Evolutionary conservation across 352 stramenopile species (phyloP), one percentile per base, ranked within the genome.

Genomic region (Phytopythium ostracodes): DNA sequence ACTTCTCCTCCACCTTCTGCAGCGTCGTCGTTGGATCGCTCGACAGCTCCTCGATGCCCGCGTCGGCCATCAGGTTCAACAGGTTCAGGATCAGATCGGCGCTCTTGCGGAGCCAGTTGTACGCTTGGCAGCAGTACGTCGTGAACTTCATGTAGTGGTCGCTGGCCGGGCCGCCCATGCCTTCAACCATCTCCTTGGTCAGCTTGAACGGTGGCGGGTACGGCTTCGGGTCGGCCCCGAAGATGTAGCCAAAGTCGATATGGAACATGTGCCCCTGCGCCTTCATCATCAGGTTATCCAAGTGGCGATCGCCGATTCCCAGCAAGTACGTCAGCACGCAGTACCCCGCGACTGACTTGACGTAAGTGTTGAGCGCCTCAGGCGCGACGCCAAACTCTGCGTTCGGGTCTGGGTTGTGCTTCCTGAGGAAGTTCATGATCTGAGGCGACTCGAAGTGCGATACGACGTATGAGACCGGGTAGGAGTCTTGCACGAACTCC

Each of bases 221-320:
- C 14, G 97, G 97, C 73, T 99, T 99, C 0, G 98, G 97, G 67
- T 99, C 98, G 33, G 92, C 85, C 47, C 98, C 98, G 67, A 99
- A 99, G 62, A 99, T 98, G 75, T 99, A 99, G 33, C 97, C 97
- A 77, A 99, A 99, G 79, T 98, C 98, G 74, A 99, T 99, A 72
- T 99, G 98, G 79, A 99, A 99, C 47, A 99, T 84, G 66, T 98
- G 88, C 20, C 98, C 98, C 63, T 90, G 84, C 4, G 89, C 85
- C 58, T 92, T 94, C 65, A 99, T 94, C 96, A 99, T 98, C 61
- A 99, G 85, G 74, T 99, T 99, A 72, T 99, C 98, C 61, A 99
- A 86, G 74, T 99, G 98, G 11, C 98, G 86, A 86, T 99, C 98
- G 33, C 98, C 98, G 64, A 99, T 98, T 35, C 97, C 96, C 15